Conservation (phyloP, 192 early-diverging fungal genomes). For the Umbelopsis sp. region DNA sequence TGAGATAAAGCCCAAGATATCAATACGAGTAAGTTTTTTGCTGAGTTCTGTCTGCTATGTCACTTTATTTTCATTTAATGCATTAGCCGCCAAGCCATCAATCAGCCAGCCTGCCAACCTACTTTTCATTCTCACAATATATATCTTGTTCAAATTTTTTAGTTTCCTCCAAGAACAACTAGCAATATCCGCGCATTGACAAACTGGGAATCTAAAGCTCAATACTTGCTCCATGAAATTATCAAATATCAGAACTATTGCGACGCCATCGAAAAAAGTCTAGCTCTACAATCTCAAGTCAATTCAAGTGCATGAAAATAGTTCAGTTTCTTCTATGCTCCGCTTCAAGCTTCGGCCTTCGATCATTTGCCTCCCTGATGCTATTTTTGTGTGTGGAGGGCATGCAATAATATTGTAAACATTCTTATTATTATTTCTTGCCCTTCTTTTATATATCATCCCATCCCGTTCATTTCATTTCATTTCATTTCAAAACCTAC, state of each 20-base stretch:
- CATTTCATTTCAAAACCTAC: too few relatives aligned
- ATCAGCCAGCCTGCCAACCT: too few relatives aligned
- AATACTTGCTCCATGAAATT: slow-evolving; percentile 78
- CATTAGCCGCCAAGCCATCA: too few relatives aligned
- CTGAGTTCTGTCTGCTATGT: background rate
- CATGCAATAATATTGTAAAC: background rate
- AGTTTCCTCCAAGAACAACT: slow-evolving; percentile 48
- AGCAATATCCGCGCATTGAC: slow-evolving; percentile 64
- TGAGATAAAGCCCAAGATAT: slow-evolving; percentile 48
- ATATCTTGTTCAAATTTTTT: background rate
- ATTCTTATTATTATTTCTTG: background rate
- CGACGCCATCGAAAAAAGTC: slow-evolving; percentile 65
- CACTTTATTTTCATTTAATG: too few relatives aligned
- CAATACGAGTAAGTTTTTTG: slow-evolving; percentile 26
- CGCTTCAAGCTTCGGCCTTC: background rate
- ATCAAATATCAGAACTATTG: slow-evolving; percentile 85
- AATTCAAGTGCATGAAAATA: background rate
- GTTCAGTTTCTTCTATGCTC: background rate
- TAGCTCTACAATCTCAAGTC: slow-evolving; percentile 24
- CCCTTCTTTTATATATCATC: background rate
- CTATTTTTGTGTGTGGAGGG: background rate
- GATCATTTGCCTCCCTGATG: background rate
- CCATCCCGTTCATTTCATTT: too few relatives aligned
- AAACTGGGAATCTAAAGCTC: slow-evolving; percentile 81
- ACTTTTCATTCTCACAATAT: background rate